Evolutionary conservation across 192 early-diverging fungal genomes (phyloP).

Genomic region (Helicostylum pulchrum): DNA sequence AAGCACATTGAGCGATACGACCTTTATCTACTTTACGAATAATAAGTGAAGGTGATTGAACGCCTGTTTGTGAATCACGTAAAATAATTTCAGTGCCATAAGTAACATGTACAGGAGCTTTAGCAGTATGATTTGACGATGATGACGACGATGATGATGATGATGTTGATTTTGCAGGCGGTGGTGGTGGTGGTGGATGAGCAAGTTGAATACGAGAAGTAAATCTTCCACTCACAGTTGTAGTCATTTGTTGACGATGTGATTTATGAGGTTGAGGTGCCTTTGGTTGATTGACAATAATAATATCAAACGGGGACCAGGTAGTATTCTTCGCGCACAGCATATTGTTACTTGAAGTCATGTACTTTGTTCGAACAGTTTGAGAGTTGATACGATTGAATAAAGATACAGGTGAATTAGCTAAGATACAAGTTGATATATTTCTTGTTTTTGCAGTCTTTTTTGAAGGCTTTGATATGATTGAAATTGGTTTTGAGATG

Average conservation of each 20-base stretch:
- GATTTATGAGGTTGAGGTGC: not conserved
- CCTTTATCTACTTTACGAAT: slow-evolving; percentile 82
- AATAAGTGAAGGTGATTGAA: slow-evolving; percentile 65
- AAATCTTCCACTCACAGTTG: not conserved
- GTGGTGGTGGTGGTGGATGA: not conserved
- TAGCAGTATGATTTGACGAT: not conserved
- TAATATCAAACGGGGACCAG: slow-evolving; percentile 61
- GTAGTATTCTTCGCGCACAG: slow-evolving; percentile 58
- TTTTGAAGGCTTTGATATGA: slow-evolving; percentile 93
- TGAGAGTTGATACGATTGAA: slow-evolving; percentile 93
- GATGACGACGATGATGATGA: not conserved
- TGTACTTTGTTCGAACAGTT: slow-evolving; percentile 84
- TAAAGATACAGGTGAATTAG: slow-evolving; percentile 77
- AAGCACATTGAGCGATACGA: slow-evolving; percentile 60
- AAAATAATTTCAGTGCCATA: slow-evolving; percentile 75
- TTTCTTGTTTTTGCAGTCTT: slow-evolving; percentile 84
- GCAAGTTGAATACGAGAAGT: slow-evolving; percentile 6
- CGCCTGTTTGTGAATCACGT: slow-evolving; percentile 60
- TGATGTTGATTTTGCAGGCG: no score
- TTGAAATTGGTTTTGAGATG: slow-evolving; percentile 71
- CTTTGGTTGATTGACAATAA: slow-evolving; percentile 35
- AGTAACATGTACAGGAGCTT: slow-evolving; percentile 3
- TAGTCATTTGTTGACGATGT: not conserved
- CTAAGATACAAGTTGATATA: slow-evolving; percentile 70
- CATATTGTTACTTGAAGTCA: slow-evolving; percentile 58